These are phyloP conservation scores for Hyparrhenia diplandra DNA, from an alignment of 176 grass and related monocot species.

Conservation along the genomic window DNA sequence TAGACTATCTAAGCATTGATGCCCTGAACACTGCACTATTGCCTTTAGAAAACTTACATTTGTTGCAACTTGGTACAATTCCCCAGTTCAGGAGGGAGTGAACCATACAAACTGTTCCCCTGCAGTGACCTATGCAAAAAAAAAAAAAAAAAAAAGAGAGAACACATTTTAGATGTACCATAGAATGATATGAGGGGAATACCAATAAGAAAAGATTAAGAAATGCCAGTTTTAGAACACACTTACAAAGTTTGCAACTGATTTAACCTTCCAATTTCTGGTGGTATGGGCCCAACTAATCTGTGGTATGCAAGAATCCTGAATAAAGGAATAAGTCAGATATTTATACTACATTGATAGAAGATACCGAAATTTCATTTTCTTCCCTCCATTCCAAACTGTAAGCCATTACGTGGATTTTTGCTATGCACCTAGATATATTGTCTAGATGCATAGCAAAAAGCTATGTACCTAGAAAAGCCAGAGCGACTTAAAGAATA, in stretches of 20 bases:
- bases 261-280: conserved; percentile 92
- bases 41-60: conserved; percentile 55
- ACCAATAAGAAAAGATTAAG: not conserved
- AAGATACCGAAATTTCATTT: not conserved
- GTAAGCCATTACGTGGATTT: no score
- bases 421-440: no score
- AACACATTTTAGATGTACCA: conserved; percentile 25
- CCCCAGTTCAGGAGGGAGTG: conserved; percentile 83
- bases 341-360: conserved; percentile 6
- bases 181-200: not conserved
- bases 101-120: conserved; percentile 93
- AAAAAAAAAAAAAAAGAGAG: conserved; percentile 27
- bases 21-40: not conserved
- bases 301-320: conserved; percentile 81
- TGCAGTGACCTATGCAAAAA: conserved; percentile 59
- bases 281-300: conserved; percentile 88
- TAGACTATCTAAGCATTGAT: not conserved
- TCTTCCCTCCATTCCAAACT: not conserved
- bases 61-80: conserved; percentile 82
- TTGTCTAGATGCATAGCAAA: no score
- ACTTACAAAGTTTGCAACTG: conserved; percentile 77
- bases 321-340: conserved; percentile 25
- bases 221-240: not conserved
- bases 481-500: no score
- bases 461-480: no score